Conservation (phyloP, 2,329 filamentous ascomycete genomes). For the Acrocalymma vagum region DNA sequence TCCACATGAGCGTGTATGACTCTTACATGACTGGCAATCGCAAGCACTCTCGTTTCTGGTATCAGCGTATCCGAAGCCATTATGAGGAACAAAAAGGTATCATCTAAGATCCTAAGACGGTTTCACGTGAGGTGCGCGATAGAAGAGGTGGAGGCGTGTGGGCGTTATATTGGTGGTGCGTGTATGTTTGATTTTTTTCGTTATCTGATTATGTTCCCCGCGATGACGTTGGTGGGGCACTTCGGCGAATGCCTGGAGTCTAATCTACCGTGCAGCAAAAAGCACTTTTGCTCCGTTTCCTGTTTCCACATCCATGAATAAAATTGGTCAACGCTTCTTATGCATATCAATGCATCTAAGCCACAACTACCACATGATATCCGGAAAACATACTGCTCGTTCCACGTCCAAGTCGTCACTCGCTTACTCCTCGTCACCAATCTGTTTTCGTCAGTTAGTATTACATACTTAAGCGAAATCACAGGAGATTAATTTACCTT, state of each 20-base stretch:
- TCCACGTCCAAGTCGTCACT: conserved; percentile 21
- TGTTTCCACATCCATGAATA: conserved; percentile 5
- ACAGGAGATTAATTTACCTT: conserved; percentile 69
- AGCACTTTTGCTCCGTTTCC: neutral
- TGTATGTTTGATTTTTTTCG: conserved; percentile 40
- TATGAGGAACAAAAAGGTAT: conserved; percentile 13
- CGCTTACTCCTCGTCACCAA: conserved; percentile 71
- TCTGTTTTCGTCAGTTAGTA: conserved; percentile 62
- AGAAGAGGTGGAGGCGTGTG: conserved; percentile 4
- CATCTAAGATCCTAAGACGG: too few species aligned
- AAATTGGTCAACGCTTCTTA: conserved; percentile 30
- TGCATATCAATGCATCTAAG: conserved; percentile 37
- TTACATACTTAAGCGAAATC: too few species aligned
- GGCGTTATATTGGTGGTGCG: conserved; percentile 17
- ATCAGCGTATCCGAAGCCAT: conserved; percentile 53
- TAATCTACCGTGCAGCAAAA: too few species aligned
- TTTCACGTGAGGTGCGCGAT: neutral
- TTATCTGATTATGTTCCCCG: conserved; percentile 43
- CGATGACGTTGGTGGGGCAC: conserved; percentile 47
- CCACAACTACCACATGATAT: conserved; percentile 31
- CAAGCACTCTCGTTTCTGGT: conserved; percentile 76
- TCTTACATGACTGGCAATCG: conserved; percentile 94
- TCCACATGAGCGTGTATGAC: conserved; percentile 21
- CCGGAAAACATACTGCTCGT: conserved; percentile 35
- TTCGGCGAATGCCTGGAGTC: neutral